Percentiles rank a stretch among this genome's conserved stretches.
Conservation (phyloP, 2,329 filamentous ascomycete species). For the Cladosporium sphaerospermum region DNA sequence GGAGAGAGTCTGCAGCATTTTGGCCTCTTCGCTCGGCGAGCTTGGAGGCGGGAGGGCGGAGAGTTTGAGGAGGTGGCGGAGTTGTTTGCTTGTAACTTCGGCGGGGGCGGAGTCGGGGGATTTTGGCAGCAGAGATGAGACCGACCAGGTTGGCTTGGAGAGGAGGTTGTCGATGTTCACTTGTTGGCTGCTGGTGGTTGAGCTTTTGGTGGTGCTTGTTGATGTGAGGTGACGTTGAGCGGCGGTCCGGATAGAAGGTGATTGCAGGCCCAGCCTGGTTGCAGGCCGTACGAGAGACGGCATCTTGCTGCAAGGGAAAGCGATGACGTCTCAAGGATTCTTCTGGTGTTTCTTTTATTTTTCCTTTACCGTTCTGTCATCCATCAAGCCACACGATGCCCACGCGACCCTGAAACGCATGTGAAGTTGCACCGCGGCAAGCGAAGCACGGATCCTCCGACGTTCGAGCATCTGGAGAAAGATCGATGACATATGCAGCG, state of each 20-base stretch:
- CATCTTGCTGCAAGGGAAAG: not conserved
- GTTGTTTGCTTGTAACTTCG: conserved; percentile 57
- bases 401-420: too few relatives aligned
- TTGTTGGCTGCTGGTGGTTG: not conserved
- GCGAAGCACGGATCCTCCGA: conserved; percentile 7
- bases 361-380: not conserved
- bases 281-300: not conserved
- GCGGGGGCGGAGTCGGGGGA: conserved; percentile 26
- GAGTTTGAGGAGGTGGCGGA: conserved; percentile 80
- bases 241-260: not conserved
- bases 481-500: conserved; percentile 6
- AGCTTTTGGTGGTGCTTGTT: not conserved
- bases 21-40: conserved; percentile 54
- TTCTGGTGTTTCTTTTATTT: not conserved
- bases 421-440: too few relatives aligned
- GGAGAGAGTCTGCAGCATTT: conserved; percentile 68
- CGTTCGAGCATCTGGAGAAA: not conserved
- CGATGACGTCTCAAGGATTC: too few relatives aligned
- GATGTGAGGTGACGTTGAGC: not conserved
- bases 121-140: conserved; percentile 62
- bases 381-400: too few relatives aligned
- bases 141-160: conserved; percentile 73
- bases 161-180: conserved; percentile 42
- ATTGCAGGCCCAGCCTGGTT: not conserved
- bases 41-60: conserved; percentile 76